Evolutionary conservation across 352 stramenopile genomes (phyloP).

Genomic region (Pythium rishiriense): DNA sequence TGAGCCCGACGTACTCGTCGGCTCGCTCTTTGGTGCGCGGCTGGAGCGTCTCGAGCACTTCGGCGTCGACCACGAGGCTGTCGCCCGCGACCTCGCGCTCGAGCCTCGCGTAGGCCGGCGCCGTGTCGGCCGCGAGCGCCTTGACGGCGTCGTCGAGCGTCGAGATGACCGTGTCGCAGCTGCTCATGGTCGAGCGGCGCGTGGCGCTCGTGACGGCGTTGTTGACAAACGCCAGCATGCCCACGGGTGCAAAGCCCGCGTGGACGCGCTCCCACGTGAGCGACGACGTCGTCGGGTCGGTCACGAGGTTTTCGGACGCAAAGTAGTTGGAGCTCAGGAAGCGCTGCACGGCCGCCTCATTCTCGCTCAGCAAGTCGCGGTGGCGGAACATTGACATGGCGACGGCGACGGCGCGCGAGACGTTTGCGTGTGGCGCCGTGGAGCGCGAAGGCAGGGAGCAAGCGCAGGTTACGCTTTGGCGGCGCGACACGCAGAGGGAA

Average conservation of each 20-base stretch:
- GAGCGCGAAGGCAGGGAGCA: background rate
- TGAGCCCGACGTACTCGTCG: constrained; percentile 76
- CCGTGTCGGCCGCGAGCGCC: constrained; percentile 54
- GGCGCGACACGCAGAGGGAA: background rate
- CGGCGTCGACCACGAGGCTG: constrained; percentile 61
- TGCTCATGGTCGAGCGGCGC: constrained; percentile 50
- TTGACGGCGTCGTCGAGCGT: constrained; percentile 61
- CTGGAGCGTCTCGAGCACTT: constrained; percentile 70
- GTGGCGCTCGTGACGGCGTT: constrained; percentile 29
- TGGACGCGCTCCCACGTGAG: constrained; percentile 27
- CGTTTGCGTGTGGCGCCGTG: background rate
- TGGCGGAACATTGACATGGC: constrained; percentile 11
- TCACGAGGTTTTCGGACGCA: constrained; percentile 25
- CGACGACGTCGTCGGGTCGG: constrained; percentile 16
- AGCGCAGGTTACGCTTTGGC: background rate
- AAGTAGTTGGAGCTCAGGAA: constrained; percentile 29
- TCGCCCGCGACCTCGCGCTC: constrained; percentile 59
- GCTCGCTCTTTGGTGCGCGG: constrained; percentile 63
- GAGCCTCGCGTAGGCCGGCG: constrained; percentile 48
- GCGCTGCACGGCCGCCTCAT: constrained; percentile 19
- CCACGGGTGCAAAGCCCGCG: constrained; percentile 22
- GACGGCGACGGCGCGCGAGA: background rate
- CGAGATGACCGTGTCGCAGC: constrained; percentile 55
- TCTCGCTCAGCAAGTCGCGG: constrained; percentile 22
- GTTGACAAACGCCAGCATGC: constrained; percentile 24